Base-by-base conservation (phyloP, 441 rosid genomes). In the Biscutella laevigata region DNA sequence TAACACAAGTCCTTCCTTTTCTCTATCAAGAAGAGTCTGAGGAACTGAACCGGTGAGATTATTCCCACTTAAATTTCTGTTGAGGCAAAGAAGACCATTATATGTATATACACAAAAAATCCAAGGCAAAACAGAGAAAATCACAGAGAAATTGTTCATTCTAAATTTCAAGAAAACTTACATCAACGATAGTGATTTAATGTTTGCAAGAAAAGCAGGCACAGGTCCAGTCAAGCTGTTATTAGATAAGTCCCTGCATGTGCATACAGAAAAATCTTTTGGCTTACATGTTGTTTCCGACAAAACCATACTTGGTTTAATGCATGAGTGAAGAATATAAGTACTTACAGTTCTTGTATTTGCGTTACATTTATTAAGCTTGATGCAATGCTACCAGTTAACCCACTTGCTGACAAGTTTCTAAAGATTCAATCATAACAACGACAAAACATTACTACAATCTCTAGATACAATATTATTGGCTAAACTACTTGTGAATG, bases 11-110 rank as follows among this genome's bases (percentile, higher is more conserved):
- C 69, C 64, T 17, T 27, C 19, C 4, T 58, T 64, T 33, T n/a
- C 3, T 33, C 40, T 64, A 26, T 64, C 53, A 25, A 64, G 58
- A 26, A 64, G 53, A 25, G 53, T 15, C 21, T 56, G 59, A 5
- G 69, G 64, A 50, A 64, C 47, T 35, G 59, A 42, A 34, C 64
- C 64, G 12, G 1, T 57, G 7, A 64, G 59, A 34, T 64, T 40
- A n/a, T n/a, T n/a, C n/a, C n/a, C n/a, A n/a, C n/a, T n/a, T n/a
- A n/a, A n/a, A n/a, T n/a, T n/a, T n/a, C 69, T 64, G 57, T 55
- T 10, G 37, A 24, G 22, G 32, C 4, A 1, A 52, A 50, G 0
- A 51, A 6, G 20, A n/a, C 6, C 21, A 16, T 12, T 29, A 41
- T 29, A 16, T 16, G 1, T 6, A 17, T 6, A 42, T 3, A 29